These are phyloP conservation scores for Aspergillaceae sp. DNA, from an alignment of 2,329 filamentous ascomycete genomes.

Conservation along the genomic window DNA sequence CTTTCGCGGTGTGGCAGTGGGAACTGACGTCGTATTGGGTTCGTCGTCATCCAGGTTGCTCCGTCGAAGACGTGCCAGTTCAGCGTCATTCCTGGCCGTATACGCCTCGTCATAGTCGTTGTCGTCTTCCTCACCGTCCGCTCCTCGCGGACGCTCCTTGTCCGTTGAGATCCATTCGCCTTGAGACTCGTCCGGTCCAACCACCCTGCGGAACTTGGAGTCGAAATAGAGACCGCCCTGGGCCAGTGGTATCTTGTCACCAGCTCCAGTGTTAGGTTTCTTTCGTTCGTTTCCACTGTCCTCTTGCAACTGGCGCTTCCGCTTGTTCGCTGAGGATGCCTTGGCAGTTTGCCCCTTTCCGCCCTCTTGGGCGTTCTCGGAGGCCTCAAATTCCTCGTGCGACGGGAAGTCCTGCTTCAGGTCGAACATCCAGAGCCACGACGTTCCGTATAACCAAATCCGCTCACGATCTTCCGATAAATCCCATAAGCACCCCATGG, in stretches of 20 bases:
- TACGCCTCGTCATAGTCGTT: constrained; percentile 27
- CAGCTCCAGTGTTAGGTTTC: constrained; percentile 47
- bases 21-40: background rate
- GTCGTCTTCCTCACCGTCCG: constrained; percentile 22
- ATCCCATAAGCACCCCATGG: constrained; percentile 81
- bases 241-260: constrained; percentile 41
- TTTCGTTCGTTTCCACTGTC: constrained; percentile 36
- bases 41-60: constrained; percentile 10
- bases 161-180: constrained; percentile 28
- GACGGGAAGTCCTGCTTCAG: constrained; percentile 58
- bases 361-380: constrained; percentile 16
- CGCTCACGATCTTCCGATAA: constrained; percentile 49
- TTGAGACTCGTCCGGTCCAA: constrained; percentile 29
- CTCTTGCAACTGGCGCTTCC: constrained; percentile 33
- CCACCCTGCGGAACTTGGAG: constrained; percentile 42
- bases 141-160: constrained; percentile 15
- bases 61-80: constrained; percentile 25
- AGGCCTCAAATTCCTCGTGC: constrained; percentile 20
- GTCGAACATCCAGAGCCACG: constrained; percentile 90
- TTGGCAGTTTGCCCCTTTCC: constrained; percentile 16
- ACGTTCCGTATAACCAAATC: constrained; percentile 78
- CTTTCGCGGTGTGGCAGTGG: constrained; percentile 13
- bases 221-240: constrained; percentile 38
- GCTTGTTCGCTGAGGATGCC: constrained; percentile 25
- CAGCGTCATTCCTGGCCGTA: constrained; percentile 20